Evolutionary conservation across 495 filamentous ascomycete genomes (phyloP).

Genomic region (Annulohypoxylon nitens): DNA sequence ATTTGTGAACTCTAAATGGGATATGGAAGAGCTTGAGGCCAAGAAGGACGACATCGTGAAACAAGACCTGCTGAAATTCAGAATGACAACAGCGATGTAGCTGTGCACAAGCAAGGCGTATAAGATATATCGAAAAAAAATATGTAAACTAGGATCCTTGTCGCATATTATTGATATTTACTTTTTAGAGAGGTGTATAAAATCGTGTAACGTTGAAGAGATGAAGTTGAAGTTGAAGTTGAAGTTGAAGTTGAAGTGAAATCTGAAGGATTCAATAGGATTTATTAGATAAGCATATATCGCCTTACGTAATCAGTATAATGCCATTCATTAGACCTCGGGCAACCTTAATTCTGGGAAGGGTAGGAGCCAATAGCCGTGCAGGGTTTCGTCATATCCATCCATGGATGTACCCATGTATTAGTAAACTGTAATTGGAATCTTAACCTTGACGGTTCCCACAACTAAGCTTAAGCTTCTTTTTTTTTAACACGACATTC

Average conservation of each 20-base stretch:
- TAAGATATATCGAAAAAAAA: background rate
- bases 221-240: background rate
- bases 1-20: constrained; percentile 58
- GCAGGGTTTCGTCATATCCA: constrained; percentile 22
- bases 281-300: background rate
- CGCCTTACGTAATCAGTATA: background rate
- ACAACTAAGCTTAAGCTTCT: constrained; percentile 25
- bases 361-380: background rate
- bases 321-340: background rate
- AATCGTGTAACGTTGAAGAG: background rate
- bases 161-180: background rate
- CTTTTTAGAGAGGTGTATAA: background rate
- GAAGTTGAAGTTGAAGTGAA: background rate
- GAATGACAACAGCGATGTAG: constrained; percentile 45
- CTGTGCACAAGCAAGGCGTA: background rate
- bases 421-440: background rate
- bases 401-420: background rate
- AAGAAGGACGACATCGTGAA: constrained; percentile 61
- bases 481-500: constrained; percentile 9
- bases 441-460: constrained; percentile 12
- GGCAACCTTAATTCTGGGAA: background rate
- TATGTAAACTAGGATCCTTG: background rate
- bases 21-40: constrained; percentile 62
- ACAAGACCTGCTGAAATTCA: constrained; percentile 60
- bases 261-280: background rate